A percentile compares a stretch with the other conserved stretches of the same genome.
These are phyloP conservation scores for Annona squamosa DNA, from an alignment of 164 flowering plant genomes.

Conservation along the genomic window DNA sequence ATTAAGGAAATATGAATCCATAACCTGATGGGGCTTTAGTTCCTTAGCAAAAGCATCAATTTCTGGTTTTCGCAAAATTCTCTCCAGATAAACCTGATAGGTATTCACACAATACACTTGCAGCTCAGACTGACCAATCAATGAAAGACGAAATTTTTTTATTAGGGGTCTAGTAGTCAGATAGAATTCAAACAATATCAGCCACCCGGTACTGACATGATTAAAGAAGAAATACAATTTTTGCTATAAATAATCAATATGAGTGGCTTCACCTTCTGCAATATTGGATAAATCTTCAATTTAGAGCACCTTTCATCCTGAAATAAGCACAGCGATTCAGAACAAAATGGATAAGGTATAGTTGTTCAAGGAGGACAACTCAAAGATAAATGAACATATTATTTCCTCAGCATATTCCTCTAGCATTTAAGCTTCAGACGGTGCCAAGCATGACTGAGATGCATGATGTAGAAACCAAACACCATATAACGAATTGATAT, in stretches of 20 bases:
- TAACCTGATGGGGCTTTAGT: conserved; percentile 87
- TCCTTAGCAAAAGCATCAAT: conserved; percentile 99
- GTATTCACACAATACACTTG: not conserved
- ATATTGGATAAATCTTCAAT: conserved; percentile 87
- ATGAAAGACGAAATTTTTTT: not conserved
- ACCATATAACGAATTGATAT: too few relatives aligned
- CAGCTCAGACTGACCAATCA: not conserved
- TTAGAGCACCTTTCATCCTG: conserved; percentile 98
- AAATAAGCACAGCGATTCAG: conserved; percentile 7
- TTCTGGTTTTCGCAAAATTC: conserved; percentile 95
- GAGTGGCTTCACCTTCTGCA: conserved; percentile 63
- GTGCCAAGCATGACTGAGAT: not conserved
- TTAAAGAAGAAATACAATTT: too few relatives aligned
- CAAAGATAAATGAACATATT: not conserved
- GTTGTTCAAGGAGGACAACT: not conserved
- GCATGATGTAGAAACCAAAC: too few relatives aligned
- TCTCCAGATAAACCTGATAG: conserved; percentile 86
- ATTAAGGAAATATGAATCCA: not conserved
- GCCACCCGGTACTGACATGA: not conserved
- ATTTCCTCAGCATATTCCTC: not conserved
- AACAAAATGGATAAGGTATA: not conserved
- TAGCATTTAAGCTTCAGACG: not conserved
- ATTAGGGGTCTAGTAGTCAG: too few relatives aligned
- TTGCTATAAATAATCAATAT: not conserved
- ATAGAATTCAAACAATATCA: not conserved